These are phyloP conservation scores for Botrytis porri DNA, from an alignment of 2,329 filamentous ascomycete species.

Conservation along the genomic window DNA sequence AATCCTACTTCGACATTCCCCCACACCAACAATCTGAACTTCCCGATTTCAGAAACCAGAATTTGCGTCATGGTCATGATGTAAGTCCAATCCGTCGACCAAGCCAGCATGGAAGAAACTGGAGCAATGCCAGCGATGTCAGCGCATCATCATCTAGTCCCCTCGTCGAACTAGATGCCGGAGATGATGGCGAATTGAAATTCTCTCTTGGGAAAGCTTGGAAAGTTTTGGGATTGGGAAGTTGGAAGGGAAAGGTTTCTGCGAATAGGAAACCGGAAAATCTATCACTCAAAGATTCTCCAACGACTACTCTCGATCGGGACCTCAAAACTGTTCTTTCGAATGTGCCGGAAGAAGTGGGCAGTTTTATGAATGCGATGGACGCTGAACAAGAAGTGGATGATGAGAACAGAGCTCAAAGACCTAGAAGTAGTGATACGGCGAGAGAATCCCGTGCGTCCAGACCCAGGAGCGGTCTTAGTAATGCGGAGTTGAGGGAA, in stretches of 20 bases:
- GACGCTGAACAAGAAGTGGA: background rate
- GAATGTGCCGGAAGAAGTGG: constrained; percentile 13
- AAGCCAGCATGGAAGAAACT: constrained; percentile 16
- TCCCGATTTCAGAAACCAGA: constrained; percentile 10
- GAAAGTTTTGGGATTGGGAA: constrained; percentile 8
- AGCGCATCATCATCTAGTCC: constrained; percentile 8
- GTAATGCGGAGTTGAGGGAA: constrained; percentile 17
- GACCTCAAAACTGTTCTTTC: background rate
- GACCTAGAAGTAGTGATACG: constrained; percentile 4
- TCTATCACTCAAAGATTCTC: background rate
- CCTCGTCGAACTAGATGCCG: constrained; percentile 17
- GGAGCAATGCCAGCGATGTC: constrained; percentile 19
- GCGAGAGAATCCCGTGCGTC: constrained; percentile 2
- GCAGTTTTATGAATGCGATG: background rate
- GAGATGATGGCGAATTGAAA: constrained; percentile 12
- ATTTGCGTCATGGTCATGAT: constrained; percentile 12
- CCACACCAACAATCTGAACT: background rate
- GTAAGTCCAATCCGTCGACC: constrained; percentile 8
- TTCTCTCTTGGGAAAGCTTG: constrained; percentile 7
- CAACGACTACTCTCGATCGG: background rate
- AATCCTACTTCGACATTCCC: constrained; percentile 16
- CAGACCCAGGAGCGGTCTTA: constrained; percentile 15
- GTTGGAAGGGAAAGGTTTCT: constrained; percentile 6
- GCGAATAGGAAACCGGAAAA: background rate
- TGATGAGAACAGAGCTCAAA: background rate